Evolutionary conservation across 148 eudicot species (phyloP).

Genomic region (Nepenthes gracilis): DNA sequence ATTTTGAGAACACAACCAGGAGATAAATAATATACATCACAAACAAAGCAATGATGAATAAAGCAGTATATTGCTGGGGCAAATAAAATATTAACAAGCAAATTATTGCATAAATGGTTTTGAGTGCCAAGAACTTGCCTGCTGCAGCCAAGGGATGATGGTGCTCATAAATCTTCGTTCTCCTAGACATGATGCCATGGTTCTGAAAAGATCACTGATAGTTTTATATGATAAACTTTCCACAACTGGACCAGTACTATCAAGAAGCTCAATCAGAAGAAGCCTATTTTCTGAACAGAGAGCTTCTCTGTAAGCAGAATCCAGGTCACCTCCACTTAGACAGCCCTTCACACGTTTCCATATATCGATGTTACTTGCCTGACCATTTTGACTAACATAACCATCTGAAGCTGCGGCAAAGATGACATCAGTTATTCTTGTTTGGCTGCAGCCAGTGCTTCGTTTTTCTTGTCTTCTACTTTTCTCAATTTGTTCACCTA

Average conservation of each 20-base stretch:
- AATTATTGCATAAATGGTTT: neutral
- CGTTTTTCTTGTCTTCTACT: slow-evolving; percentile 18
- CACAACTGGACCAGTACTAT: slow-evolving; percentile 74
- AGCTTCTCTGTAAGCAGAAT: slow-evolving; percentile 76
- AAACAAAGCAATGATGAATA: too few species aligned
- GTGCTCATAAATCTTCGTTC: slow-evolving; percentile 48
- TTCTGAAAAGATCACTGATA: slow-evolving; percentile 36
- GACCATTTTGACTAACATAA: slow-evolving; percentile 23
- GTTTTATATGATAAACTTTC: slow-evolving; percentile 60
- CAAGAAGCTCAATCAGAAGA: slow-evolving; percentile 60
- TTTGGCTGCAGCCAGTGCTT: slow-evolving; percentile 13
- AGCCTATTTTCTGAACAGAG: slow-evolving; percentile 48
- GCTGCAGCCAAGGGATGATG: slow-evolving; percentile 77
- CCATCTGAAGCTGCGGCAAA: slow-evolving; percentile 14
- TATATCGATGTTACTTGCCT: slow-evolving; percentile 20
- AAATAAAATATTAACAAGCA: neutral
- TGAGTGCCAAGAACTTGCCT: slow-evolving; percentile 33
- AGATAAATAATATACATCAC: too few species aligned
- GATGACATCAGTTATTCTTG: slow-evolving; percentile 19
- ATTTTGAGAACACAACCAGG: too few species aligned
- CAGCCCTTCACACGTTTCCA: slow-evolving; percentile 46
- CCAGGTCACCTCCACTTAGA: slow-evolving; percentile 52
- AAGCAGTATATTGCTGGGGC: too few species aligned
- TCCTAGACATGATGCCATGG: slow-evolving; percentile 35
- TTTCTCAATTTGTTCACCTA: slow-evolving; percentile 18